Evolutionary conservation across 768 basidiomycete species (phyloP).

Genomic region (Naganishia kalamii): DNA sequence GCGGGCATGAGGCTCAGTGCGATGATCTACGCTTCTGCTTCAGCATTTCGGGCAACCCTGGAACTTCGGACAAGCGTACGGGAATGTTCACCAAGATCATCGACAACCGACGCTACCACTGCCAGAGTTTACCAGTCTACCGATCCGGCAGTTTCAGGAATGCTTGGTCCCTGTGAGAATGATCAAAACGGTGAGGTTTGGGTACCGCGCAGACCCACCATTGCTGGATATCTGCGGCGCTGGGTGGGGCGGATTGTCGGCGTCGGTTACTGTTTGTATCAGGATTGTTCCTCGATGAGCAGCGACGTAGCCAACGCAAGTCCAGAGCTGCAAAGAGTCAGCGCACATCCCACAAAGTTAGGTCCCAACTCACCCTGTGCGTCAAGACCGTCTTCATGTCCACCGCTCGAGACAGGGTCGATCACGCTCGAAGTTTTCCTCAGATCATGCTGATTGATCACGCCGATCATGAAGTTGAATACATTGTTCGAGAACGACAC

Average conservation of each 20-base stretch:
- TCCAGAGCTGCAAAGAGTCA: slow-evolving; percentile 62
- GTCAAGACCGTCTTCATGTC: slow-evolving; percentile 64
- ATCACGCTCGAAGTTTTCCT: slow-evolving; percentile 79
- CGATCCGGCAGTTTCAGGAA: slow-evolving; percentile 85
- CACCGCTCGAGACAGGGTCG: slow-evolving; percentile 73
- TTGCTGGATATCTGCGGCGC: slow-evolving; percentile 60
- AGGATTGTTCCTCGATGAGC: slow-evolving; percentile 88
- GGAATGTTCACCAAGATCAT: slow-evolving; percentile 49
- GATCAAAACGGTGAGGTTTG: slow-evolving; percentile 1
- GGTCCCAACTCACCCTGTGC: slow-evolving; percentile 60
- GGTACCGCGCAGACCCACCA: slow-evolving; percentile 51
- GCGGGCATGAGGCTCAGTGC: slow-evolving; percentile 49
- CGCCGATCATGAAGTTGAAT: slow-evolving; percentile 75
- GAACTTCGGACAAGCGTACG: slow-evolving; percentile 32
- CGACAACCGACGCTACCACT: slow-evolving; percentile 45
- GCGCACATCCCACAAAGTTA: neutral
- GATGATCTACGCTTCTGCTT: slow-evolving; percentile 40
- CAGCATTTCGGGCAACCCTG: neutral
- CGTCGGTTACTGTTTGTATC: slow-evolving; percentile 17
- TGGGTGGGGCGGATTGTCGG: slow-evolving; percentile 50
- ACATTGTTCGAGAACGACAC: slow-evolving; percentile 80
- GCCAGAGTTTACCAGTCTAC: slow-evolving; percentile 44
- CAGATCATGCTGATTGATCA: slow-evolving; percentile 70
- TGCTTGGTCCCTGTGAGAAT: slow-evolving; percentile 63
- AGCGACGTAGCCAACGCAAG: slow-evolving; percentile 83